Conservation (phyloP, 176 grass and related monocot species). For the Oryza meridionalis region DNA sequence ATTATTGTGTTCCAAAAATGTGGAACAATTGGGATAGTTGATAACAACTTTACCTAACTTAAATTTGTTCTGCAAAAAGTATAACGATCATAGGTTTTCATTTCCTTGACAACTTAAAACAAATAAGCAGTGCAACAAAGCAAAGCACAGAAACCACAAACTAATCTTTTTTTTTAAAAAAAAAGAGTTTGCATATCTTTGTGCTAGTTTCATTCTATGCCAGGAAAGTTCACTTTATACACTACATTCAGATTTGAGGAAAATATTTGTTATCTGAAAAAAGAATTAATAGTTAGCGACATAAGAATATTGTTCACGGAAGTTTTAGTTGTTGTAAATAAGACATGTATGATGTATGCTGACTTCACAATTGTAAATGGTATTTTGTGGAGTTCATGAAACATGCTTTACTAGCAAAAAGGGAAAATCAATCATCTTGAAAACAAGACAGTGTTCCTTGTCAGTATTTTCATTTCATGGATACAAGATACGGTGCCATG, state of each 20-base stretch:
- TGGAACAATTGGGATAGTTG: neutral
- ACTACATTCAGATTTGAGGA: neutral
- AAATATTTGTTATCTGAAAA: neutral
- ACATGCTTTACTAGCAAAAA: neutral
- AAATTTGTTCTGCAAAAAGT: neutral
- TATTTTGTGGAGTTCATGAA: neutral
- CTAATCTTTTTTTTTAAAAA: neutral
- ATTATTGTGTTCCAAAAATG: neutral
- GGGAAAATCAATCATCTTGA: neutral
- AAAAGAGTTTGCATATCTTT: neutral
- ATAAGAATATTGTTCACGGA: neutral
- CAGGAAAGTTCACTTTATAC: conserved; percentile 1
- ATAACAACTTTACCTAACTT: neutral
- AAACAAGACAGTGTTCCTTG: neutral
- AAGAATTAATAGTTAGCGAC: neutral
- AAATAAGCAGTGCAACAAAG: neutral
- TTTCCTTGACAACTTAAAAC: neutral
- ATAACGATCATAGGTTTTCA: neutral
- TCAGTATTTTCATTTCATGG: neutral
- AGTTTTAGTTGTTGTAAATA: neutral
- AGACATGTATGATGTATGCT: neutral
- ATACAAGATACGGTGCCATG: neutral
- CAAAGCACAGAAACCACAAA: neutral
- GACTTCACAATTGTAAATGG: neutral
- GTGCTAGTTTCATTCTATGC: neutral